phyloP scores from a whole-genome alignment of 2,329 filamentous ascomycete species.

The Metarhizium humberi region DNA sequence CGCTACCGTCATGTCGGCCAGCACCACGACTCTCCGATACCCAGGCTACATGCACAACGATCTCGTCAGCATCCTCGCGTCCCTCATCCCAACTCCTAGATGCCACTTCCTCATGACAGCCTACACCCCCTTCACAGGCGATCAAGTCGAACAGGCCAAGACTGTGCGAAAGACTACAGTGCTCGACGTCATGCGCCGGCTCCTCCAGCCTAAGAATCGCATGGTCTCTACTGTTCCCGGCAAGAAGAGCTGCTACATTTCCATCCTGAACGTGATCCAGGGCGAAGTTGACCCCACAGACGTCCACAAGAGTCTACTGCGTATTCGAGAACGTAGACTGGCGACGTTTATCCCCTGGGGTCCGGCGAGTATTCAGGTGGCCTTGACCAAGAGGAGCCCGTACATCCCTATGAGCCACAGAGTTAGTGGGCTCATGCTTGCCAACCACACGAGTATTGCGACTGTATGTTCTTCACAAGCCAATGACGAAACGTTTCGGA shows the following conservation, averaged over 20 bases:
- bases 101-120: constrained; percentile 98
- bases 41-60: constrained; percentile 99
- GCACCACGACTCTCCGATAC: constrained; percentile 91
- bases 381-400: constrained; percentile 89
- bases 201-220: constrained; percentile 95
- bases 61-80: constrained; percentile 91
- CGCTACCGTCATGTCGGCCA: constrained; percentile 97
- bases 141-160: constrained; percentile 94
- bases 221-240: constrained; percentile 96
- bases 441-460: constrained; percentile 94
- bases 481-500: too few species aligned
- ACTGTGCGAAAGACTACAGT: constrained; percentile 98
- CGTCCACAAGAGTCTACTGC: constrained; percentile 93
- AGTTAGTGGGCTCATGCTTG: constrained; percentile 93
- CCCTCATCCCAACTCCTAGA: constrained; percentile 88
- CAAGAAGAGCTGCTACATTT: constrained; percentile 98
- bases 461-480: constrained; percentile 44
- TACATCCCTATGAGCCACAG: constrained; percentile 91
- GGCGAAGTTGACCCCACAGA: constrained; percentile 97
- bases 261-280: constrained; percentile 97
- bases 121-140: constrained; percentile 94
- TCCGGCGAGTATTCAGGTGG: constrained; percentile 94
- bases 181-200: constrained; percentile 88
- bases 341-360: constrained; percentile 99
- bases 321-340: constrained; percentile 86